These are phyloP conservation scores for Acorus calamus DNA, from an alignment of 106 monocot species.

Conservation along the genomic window DNA sequence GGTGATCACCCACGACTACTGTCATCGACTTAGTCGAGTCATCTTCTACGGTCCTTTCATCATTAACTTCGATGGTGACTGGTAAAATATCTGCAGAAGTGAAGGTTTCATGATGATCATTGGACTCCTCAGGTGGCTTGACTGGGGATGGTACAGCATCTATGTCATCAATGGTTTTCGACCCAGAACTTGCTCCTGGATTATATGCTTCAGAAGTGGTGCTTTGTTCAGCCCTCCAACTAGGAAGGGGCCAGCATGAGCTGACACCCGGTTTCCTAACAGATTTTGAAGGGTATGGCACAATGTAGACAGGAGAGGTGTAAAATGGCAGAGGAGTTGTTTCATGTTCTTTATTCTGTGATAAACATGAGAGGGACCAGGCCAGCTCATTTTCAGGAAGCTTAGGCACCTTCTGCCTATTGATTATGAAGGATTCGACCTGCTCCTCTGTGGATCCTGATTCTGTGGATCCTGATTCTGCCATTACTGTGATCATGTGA, in stretches of 20 bases:
- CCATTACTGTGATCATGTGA: slow-evolving; percentile 86
- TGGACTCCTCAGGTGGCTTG: background rate
- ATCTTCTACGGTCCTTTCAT: slow-evolving; percentile 38
- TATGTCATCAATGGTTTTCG: slow-evolving; percentile 1
- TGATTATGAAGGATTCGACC: slow-evolving; percentile 63
- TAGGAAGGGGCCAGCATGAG: slow-evolving; percentile 53
- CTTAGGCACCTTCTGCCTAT: slow-evolving; percentile 63
- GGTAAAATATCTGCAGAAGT: slow-evolving; percentile 17
- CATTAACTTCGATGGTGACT: slow-evolving; percentile 24
- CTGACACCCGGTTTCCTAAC: slow-evolving; percentile 24
- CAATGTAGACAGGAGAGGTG: background rate
- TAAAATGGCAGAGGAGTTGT: background rate
- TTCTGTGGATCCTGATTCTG: slow-evolving; percentile 65
- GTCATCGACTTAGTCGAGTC: background rate
- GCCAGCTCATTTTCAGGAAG: slow-evolving; percentile 56
- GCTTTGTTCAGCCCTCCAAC: slow-evolving; percentile 63
- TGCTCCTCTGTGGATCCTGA: slow-evolving; percentile 47
- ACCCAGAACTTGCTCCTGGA: slow-evolving; percentile 1
- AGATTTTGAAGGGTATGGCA: slow-evolving; percentile 7
- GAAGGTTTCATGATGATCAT: slow-evolving; percentile 1
- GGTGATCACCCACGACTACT: slow-evolving; percentile 11
- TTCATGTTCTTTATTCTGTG: background rate
- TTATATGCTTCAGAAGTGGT: slow-evolving; percentile 12
- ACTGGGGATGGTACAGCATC: too few relatives aligned
- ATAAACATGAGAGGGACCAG: slow-evolving; percentile 48